Evolutionary conservation across 352 stramenopile species (phyloP).

Genomic region (Globisporangium cederbergense): DNA sequence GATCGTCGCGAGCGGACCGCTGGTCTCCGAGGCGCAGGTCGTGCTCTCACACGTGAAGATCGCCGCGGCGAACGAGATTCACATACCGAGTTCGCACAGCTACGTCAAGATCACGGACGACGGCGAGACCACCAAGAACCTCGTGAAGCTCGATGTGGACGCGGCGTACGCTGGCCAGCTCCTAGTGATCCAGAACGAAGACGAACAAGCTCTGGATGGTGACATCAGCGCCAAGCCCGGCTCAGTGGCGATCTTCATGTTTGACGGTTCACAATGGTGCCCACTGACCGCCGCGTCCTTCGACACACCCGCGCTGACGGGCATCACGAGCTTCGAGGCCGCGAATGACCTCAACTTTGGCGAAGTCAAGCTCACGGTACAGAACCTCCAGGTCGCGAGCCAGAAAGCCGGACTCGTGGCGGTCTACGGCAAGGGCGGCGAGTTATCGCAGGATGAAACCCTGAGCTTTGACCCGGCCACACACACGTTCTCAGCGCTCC

Average conservation of each 20-base stretch:
- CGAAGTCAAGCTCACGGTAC: slow-evolving; percentile 60
- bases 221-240: slow-evolving; percentile 48
- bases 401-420: slow-evolving; percentile 54
- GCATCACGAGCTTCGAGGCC: slow-evolving; percentile 56
- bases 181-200: slow-evolving; percentile 74
- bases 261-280: slow-evolving; percentile 57
- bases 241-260: slow-evolving; percentile 62
- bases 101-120: slow-evolving; percentile 69
- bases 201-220: slow-evolving; percentile 46
- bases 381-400: slow-evolving; percentile 57
- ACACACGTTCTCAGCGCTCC: slow-evolving; percentile 34
- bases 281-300: slow-evolving; percentile 65
- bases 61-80: slow-evolving; percentile 28
- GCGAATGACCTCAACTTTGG: slow-evolving; percentile 76
- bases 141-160: slow-evolving; percentile 34
- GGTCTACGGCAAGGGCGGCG: slow-evolving; percentile 67
- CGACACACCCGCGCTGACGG: slow-evolving; percentile 52
- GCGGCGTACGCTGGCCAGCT: slow-evolving; percentile 54
- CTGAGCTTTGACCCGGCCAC: slow-evolving; percentile 60
- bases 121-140: slow-evolving; percentile 29
- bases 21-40: slow-evolving; percentile 51
- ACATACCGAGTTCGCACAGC: slow-evolving; percentile 58
- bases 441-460: slow-evolving; percentile 52
- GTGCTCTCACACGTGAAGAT: slow-evolving; percentile 48
- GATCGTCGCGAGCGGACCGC: slow-evolving; percentile 44